Conservation (phyloP, 116 monocot genomes). For the Papilionanthe hybrid region DNA sequence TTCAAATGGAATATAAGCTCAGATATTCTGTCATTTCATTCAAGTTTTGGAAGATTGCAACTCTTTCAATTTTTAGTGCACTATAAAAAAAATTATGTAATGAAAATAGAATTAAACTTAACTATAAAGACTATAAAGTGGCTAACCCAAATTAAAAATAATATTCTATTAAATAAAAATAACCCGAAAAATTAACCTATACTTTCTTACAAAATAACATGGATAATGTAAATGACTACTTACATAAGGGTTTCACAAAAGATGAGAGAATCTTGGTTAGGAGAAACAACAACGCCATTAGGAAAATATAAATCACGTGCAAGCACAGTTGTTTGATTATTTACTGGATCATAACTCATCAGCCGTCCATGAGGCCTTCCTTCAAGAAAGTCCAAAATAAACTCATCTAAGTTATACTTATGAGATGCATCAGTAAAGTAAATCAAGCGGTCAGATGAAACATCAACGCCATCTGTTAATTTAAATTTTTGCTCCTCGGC, state of each 20-base stretch:
- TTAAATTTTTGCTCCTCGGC: conserved; percentile 56
- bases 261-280: conserved; percentile 45
- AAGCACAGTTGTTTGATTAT: conserved; percentile 50
- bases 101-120: too few relatives aligned
- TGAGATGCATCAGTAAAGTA: conserved; percentile 88
- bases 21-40: too few relatives aligned
- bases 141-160: too few relatives aligned
- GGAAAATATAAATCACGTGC: conserved; percentile 58
- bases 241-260: conserved; percentile 67
- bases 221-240: conserved; percentile 9
- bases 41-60: too few relatives aligned
- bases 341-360: conserved; percentile 52
- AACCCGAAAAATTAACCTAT: too few relatives aligned
- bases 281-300: conserved; percentile 60
- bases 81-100: too few relatives aligned
- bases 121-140: too few relatives aligned
- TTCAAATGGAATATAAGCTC: too few relatives aligned
- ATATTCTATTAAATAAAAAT: too few relatives aligned
- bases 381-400: conserved; percentile 40
- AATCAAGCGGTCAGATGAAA: conserved; percentile 56
- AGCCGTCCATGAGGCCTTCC: conserved; percentile 59
- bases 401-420: conserved; percentile 33
- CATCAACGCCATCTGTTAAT: conserved; percentile 64
- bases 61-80: too few relatives aligned
- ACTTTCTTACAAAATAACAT: background rate